Evolutionary conservation across 2,329 filamentous ascomycete genomes (phyloP), one percentile per base, ranked within the genome.

Genomic region (Ceratocystis huliohia): DNA sequence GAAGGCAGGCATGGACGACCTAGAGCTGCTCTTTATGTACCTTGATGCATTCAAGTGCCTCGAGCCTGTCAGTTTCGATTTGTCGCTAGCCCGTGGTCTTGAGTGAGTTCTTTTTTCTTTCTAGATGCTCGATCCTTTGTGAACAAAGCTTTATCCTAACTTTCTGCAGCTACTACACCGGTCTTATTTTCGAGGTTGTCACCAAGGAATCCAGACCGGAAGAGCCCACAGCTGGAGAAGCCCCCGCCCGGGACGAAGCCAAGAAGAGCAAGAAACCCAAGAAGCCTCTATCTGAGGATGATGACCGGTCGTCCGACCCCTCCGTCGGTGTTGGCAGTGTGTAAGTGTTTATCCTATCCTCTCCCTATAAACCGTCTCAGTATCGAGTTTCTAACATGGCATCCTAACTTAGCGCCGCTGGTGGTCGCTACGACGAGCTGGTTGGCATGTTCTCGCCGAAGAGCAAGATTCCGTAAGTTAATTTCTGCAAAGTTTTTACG

Each of bases 401-500:
- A n/a, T 59, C 5, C 25, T n/a, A 44, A 61, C 15, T 33, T 25
- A 68, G 67, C 37, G 92, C 91, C 57, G 92, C 91, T 3, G 92
- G 91, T 73, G 91, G 91, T 57, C 87, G 92, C 69, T 96, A 96
- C 75, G 93, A 96, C 76, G 88, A 94, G 73, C 82, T 96, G 3
- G 93, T 96, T 4, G 89, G 89, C 77, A 96, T 96, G 90, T 96
- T 96, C 79, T 87, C 85, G 66, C 87, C 87, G 72, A 93, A 92
- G 78, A 83, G 80, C 25, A 86, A 92, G 74, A 91, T 96, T 66
- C 93, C 90, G 69, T 69, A 68, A 69, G 69, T 69, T 15, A 15
- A 10, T 20, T 13, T 25, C n/a, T 10, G 17, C 44, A 48, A 15
- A 30, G 30, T 15, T 13, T 20, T 15, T 48, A 2, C 33, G 20